These are phyloP conservation scores for Phaffia tasmanica DNA, from an alignment of 768 basidiomycete species.

Conservation along the genomic window DNA sequence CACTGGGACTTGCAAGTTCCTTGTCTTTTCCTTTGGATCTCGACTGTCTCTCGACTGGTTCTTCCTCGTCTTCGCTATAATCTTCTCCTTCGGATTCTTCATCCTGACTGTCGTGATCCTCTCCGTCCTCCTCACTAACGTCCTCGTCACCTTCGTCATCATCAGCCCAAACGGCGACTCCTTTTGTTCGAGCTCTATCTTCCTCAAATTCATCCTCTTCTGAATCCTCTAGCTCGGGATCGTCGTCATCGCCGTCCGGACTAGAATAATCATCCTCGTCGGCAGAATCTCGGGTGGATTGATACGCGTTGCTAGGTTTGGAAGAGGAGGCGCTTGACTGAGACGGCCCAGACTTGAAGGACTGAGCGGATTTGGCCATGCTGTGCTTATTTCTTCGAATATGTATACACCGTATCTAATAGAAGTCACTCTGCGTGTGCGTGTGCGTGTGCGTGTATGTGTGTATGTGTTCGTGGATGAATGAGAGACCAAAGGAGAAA, in stretches of 20 bases:
- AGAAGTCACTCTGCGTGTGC: too few relatives aligned
- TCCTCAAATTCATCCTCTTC: slow-evolving; percentile 37
- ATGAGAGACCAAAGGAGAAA: too few relatives aligned
- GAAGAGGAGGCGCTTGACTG: too few relatives aligned
- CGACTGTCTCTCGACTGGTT: slow-evolving; percentile 30
- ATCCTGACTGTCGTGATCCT: slow-evolving; percentile 1
- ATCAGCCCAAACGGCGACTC: slow-evolving; percentile 25
- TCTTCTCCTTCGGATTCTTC: slow-evolving; percentile 30
- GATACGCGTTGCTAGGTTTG: too few relatives aligned
- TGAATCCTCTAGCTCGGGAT: slow-evolving; percentile 28
- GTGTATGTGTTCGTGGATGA: too few relatives aligned
- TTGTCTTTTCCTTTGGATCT: slow-evolving; percentile 13
- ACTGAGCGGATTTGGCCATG: too few relatives aligned
- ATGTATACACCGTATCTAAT: too few relatives aligned
- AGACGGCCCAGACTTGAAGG: too few relatives aligned
- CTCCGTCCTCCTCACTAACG: slow-evolving; percentile 14
- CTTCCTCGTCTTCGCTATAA: slow-evolving; percentile 31
- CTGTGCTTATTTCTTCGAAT: too few relatives aligned
- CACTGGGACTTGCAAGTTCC: slow-evolving; percentile 12
- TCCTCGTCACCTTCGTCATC: slow-evolving; percentile 27
- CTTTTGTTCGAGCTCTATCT: slow-evolving; percentile 21
- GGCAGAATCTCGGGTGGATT: not conserved
- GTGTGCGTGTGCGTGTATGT: too few relatives aligned
- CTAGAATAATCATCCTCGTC: slow-evolving; percentile 1
- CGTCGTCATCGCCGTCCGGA: slow-evolving; percentile 4